Conservation (phyloP, 2,329 filamentous ascomycete genomes). For the Sclerotinia borealis region DNA sequence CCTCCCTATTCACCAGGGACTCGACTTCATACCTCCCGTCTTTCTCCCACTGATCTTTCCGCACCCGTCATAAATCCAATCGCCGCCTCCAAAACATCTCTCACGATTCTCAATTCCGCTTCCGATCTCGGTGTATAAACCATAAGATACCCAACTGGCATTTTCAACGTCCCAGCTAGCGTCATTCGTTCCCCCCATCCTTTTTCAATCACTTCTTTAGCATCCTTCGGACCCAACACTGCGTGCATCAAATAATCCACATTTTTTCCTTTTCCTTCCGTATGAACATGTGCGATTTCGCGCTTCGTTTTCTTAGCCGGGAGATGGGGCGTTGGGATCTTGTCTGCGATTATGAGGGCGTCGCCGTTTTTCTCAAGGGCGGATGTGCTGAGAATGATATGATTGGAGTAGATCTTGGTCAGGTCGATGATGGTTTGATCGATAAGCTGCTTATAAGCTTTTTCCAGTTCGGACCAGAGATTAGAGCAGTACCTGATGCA, state of each 20-base stretch:
- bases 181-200: constrained; percentile 27
- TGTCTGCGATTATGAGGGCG: constrained; percentile 20
- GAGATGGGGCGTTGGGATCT: constrained; percentile 18
- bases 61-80: constrained; percentile 26
- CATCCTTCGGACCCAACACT: constrained; percentile 22
- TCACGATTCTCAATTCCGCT: constrained; percentile 20
- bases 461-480: not conserved
- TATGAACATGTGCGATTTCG: constrained; percentile 25
- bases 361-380: constrained; percentile 22
- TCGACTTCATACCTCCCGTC: not conserved
- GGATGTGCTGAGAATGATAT: constrained; percentile 20
- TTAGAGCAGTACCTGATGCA: constrained; percentile 17
- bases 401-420: constrained; percentile 13
- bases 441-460: not conserved
- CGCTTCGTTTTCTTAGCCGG: constrained; percentile 19
- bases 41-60: not conserved
- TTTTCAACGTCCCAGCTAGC: constrained; percentile 19
- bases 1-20: not conserved
- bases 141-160: constrained; percentile 24
- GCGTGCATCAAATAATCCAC: constrained; percentile 24
- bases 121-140: constrained; percentile 25
- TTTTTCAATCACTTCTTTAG: constrained; percentile 25
- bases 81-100: constrained; percentile 21
- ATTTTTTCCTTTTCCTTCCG: constrained; percentile 16
- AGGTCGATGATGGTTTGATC: constrained; percentile 1